Evolutionary conservation across 108 stramenopile species (phyloP).

Genomic region (Aurantiochytrium sp.): DNA sequence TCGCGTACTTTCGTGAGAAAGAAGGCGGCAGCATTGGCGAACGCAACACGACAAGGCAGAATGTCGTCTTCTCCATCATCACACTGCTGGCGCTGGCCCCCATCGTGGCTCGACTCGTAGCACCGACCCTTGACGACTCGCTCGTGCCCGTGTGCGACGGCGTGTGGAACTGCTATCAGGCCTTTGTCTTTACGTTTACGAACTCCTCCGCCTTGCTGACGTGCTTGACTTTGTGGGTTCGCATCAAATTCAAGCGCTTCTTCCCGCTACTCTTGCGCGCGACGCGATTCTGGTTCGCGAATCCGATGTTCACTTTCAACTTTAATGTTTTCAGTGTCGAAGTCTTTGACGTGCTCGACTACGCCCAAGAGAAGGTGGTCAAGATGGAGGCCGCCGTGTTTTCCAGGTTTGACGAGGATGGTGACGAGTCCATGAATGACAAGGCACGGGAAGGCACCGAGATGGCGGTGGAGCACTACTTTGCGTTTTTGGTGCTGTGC

Average conservation of each 20-base stretch:
- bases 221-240: background rate
- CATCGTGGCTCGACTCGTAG: background rate
- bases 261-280: no score
- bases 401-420: no score
- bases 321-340: no score
- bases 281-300: no score
- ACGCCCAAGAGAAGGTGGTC: no score
- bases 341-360: no score
- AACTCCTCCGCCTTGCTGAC: background rate
- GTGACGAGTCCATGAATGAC: no score
- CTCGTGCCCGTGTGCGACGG: background rate
- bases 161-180: background rate
- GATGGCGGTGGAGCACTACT: no score
- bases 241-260: background rate
- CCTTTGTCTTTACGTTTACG: background rate
- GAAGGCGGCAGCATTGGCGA: background rate
- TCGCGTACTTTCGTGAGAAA: background rate
- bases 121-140: background rate
- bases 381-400: no score
- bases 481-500: background rate
- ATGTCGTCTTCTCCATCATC: background rate
- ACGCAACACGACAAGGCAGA: background rate
- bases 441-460: no score
- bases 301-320: no score
- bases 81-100: background rate